Evolutionary conservation across 768 basidiomycete genomes (phyloP).

Genomic region (Kwoniella dejecticola): DNA sequence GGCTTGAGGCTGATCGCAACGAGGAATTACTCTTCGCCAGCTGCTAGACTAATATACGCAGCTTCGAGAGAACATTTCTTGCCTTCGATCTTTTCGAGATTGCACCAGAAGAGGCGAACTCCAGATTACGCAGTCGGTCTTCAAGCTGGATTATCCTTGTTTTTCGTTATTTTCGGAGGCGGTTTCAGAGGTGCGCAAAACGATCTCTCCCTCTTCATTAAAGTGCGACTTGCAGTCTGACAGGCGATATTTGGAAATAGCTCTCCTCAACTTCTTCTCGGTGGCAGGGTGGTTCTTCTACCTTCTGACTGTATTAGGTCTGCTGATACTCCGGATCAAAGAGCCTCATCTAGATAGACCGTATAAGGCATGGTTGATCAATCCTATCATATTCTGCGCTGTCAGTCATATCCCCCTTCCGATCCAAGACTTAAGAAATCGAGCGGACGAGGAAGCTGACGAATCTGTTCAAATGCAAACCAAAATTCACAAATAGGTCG

Average conservation of each 20-base stretch:
- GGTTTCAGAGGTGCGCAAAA: constrained; percentile 67
- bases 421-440: background rate
- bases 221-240: too few species aligned
- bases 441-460: too few species aligned
- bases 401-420: constrained; percentile 58
- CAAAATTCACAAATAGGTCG: constrained; percentile 73
- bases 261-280: constrained; percentile 78
- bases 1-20: too few species aligned
- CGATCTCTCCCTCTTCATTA: background rate
- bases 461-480: background rate
- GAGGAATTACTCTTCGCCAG: constrained; percentile 73
- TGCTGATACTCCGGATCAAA: constrained; percentile 82
- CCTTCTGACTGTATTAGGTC: constrained; percentile 63
- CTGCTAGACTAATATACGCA: constrained; percentile 81
- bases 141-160: constrained; percentile 69
- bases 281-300: constrained; percentile 56
- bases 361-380: constrained; percentile 87
- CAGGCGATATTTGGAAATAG: too few species aligned
- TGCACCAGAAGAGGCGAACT: constrained; percentile 74
- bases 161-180: constrained; percentile 81
- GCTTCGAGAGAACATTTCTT: constrained; percentile 86
- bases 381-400: constrained; percentile 84
- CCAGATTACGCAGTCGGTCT: constrained; percentile 85
- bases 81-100: constrained; percentile 75
- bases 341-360: constrained; percentile 89